These are phyloP conservation scores for Colletotrichum higginsianum DNA, from an alignment of 2,329 filamentous ascomycete species.

Conservation along the genomic window DNA sequence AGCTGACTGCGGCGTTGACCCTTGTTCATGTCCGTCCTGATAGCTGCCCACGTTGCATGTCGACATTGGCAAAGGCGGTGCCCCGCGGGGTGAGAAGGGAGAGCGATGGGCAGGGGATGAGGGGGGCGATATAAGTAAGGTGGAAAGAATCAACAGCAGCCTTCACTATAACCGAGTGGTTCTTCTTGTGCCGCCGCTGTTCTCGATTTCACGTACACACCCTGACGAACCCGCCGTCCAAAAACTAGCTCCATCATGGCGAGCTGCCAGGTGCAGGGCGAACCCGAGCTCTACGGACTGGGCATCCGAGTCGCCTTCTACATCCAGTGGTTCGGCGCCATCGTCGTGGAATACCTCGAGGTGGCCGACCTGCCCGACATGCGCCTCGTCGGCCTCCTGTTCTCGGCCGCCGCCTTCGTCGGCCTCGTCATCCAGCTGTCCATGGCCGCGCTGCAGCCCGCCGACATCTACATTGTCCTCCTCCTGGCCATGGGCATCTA, in stretches of 20 bases:
- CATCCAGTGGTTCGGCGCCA: constrained; percentile 53
- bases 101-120: not conserved
- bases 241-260: constrained; percentile 39
- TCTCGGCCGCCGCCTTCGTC: constrained; percentile 47
- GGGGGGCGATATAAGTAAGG: constrained; percentile 6
- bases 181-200: not conserved
- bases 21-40: constrained; percentile 17
- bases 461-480: constrained; percentile 52
- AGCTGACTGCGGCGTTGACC: constrained; percentile 20
- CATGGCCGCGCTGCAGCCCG: constrained; percentile 45
- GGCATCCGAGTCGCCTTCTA: constrained; percentile 55
- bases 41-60: constrained; percentile 35
- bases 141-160: not conserved
- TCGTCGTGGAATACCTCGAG: constrained; percentile 51
- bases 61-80: constrained; percentile 14
- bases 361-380: constrained; percentile 48
- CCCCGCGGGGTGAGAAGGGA: not conserved
- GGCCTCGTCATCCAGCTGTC: constrained; percentile 49
- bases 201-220: not conserved
- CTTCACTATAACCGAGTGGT: not conserved
- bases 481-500: constrained; percentile 51
- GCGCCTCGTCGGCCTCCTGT: constrained; percentile 51
- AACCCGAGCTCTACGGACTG: constrained; percentile 53
- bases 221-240: not conserved
- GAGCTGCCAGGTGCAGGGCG: constrained; percentile 47